Conservation (phyloP, 2,329 filamentous ascomycete species). For the Arthrobotrys sinensis region DNA sequence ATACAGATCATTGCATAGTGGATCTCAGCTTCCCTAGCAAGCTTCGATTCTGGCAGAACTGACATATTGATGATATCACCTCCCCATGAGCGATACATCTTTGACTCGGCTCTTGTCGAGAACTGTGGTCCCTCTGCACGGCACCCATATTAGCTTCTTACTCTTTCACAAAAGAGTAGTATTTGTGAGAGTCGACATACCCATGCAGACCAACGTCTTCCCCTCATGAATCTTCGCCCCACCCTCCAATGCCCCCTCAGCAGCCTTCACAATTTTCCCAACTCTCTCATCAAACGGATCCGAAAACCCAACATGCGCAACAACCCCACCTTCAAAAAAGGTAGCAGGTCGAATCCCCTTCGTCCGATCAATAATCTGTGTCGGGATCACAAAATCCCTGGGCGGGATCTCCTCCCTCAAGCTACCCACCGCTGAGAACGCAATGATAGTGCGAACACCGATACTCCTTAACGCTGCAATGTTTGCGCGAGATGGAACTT, state of each 20-base stretch:
- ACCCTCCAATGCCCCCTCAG: constrained; percentile 80
- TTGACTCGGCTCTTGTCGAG: constrained; percentile 93
- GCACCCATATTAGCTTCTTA: not conserved
- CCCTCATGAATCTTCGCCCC: constrained; percentile 86
- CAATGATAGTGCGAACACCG: constrained; percentile 90
- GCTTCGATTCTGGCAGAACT: constrained; percentile 92
- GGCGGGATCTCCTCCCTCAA: constrained; percentile 93
- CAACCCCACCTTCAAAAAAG: constrained; percentile 95
- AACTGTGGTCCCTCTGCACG: constrained; percentile 92
- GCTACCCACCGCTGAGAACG: constrained; percentile 94
- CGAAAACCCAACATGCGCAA: constrained; percentile 94
- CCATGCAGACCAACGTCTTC: constrained; percentile 92
- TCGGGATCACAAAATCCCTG: constrained; percentile 95
- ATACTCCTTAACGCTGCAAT: constrained; percentile 95
- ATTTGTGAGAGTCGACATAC: constrained; percentile 70
- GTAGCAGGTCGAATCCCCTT: constrained; percentile 91
- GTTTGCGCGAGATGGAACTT: constrained; percentile 95
- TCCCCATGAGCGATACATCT: constrained; percentile 95
- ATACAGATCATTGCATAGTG: constrained; percentile 99
- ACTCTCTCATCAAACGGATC: constrained; percentile 97
- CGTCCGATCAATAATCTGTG: constrained; percentile 95
- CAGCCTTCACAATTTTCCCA: constrained; percentile 87
- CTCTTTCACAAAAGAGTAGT: constrained; percentile 21
- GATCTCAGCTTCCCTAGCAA: constrained; percentile 95
- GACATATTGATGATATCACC: constrained; percentile 99